Conservation (phyloP, 2,329 filamentous ascomycete genomes). For the Hawksworthiomyces lignivorus region DNA sequence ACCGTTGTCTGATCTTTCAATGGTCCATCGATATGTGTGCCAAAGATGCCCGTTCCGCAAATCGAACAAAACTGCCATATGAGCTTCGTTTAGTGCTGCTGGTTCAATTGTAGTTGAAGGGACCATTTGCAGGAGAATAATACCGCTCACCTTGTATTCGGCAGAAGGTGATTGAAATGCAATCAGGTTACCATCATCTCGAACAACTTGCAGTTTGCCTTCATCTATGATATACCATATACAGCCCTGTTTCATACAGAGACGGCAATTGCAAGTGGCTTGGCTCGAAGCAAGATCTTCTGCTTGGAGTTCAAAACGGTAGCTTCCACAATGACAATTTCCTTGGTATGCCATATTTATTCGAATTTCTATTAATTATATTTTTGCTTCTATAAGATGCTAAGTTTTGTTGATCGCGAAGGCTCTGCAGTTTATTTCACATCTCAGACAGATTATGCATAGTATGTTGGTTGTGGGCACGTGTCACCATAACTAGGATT, state of each 20-base stretch:
- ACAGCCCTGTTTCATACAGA: slow-evolving; percentile 7
- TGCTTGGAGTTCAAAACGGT: slow-evolving; percentile 11
- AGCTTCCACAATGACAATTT: slow-evolving; percentile 12
- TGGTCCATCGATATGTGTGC: background rate
- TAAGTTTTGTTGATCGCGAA: too few relatives aligned
- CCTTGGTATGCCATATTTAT: slow-evolving; percentile 6
- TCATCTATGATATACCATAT: slow-evolving; percentile 1
- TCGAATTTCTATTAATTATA: too few relatives aligned
- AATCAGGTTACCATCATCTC: slow-evolving; percentile 1
- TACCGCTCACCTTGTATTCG: too few relatives aligned
- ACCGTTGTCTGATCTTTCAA: background rate
- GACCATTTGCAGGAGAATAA: too few relatives aligned
- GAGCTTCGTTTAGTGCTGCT: too few relatives aligned
- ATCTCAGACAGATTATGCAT: too few relatives aligned
- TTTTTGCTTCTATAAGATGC: too few relatives aligned
- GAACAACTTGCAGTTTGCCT: background rate
- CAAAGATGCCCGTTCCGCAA: slow-evolving; percentile 8
- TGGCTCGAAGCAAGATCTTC: too few relatives aligned
- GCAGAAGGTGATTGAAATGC: background rate
- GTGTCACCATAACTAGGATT: too few relatives aligned
- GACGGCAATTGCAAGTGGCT: background rate
- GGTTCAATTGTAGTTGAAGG: too few relatives aligned
- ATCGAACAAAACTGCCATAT: slow-evolving; percentile 8
- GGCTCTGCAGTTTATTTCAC: too few relatives aligned
- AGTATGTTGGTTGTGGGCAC: too few relatives aligned